Percentiles rank a stretch among this genome's conserved stretches.
phyloP scores from a whole-genome alignment of 2,329 filamentous ascomycete species.

The Ascochyta clinopodiicola region DNA sequence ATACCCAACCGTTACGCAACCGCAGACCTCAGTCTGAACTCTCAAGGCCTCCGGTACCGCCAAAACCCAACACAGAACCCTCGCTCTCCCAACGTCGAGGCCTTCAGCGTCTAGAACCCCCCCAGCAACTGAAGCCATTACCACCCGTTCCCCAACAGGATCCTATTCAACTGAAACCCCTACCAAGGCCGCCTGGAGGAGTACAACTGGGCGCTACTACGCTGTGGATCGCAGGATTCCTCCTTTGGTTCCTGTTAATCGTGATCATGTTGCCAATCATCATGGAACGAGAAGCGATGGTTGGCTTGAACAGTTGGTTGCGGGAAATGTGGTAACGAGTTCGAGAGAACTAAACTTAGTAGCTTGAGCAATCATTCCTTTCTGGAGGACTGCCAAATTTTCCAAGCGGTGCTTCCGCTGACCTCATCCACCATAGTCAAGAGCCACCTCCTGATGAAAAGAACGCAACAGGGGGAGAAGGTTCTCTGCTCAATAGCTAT shows the following conservation, averaged over 20 bases:
- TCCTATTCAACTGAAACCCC: slow-evolving; percentile 12
- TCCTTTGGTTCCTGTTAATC: slow-evolving; percentile 33
- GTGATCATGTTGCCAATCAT: slow-evolving; percentile 36
- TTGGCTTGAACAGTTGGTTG: slow-evolving; percentile 32
- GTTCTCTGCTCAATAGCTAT: not conserved
- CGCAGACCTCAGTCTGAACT: not conserved
- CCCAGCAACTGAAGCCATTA: slow-evolving; percentile 19
- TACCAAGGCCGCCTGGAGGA: slow-evolving; percentile 18
- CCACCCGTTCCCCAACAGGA: slow-evolving; percentile 14
- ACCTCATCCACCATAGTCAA: too few relatives aligned
- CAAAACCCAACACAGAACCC: slow-evolving; percentile 1
- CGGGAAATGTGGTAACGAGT: not conserved
- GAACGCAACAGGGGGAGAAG: too few relatives aligned
- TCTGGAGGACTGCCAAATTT: too few relatives aligned
- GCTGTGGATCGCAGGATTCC: slow-evolving; percentile 25
- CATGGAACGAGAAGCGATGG: slow-evolving; percentile 39
- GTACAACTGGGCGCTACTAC: slow-evolving; percentile 4
- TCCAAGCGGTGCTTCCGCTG: too few relatives aligned
- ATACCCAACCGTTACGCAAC: not conserved
- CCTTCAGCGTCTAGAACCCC: not conserved
- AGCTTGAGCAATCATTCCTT: not conserved
- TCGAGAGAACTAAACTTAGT: not conserved
- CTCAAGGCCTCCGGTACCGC: slow-evolving; percentile 5
- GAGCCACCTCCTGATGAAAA: too few relatives aligned
- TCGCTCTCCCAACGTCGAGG: slow-evolving; percentile 6